Conservation (phyloP, 2,329 filamentous ascomycete genomes). For the Colletotrichum chrysophilum region DNA sequence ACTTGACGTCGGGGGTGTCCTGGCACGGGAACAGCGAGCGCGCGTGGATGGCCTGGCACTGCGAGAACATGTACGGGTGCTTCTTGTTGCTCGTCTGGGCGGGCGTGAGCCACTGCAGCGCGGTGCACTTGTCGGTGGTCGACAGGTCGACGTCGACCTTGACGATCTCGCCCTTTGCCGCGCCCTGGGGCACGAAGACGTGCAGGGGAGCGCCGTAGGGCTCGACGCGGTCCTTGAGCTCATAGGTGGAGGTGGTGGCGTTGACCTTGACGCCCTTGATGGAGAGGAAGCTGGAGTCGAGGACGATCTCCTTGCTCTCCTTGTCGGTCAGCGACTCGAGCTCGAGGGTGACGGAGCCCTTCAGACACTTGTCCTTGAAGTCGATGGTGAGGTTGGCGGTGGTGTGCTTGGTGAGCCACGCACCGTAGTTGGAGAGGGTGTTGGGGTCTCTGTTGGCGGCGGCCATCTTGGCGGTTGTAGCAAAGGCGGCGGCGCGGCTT, state of each 20-base stretch:
- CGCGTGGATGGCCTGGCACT: constrained; percentile 96
- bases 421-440: constrained; percentile 89
- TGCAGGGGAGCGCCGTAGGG: constrained; percentile 78
- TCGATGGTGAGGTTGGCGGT: constrained; percentile 82
- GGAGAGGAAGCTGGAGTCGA: constrained; percentile 87
- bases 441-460: constrained; percentile 74
- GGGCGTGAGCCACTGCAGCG: constrained; percentile 93
- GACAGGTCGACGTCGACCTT: constrained; percentile 70
- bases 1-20: constrained; percentile 97
- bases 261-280: constrained; percentile 75
- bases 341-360: constrained; percentile 77
- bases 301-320: constrained; percentile 76
- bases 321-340: constrained; percentile 79
- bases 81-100: constrained; percentile 95
- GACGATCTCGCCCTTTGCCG: constrained; percentile 56
- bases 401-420: constrained; percentile 85
- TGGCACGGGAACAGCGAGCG: constrained; percentile 95
- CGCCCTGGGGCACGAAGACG: constrained; percentile 63
- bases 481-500: constrained; percentile 3
- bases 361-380: constrained; percentile 79
- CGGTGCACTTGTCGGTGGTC: constrained; percentile 88
- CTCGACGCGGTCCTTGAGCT: constrained; percentile 70
- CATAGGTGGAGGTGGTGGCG: constrained; percentile 68
- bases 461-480: constrained; percentile 13
- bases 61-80: constrained; percentile 97